Evolutionary conservation across 1,139 yeast species (phyloP).

Genomic region (Pichia sp.): DNA sequence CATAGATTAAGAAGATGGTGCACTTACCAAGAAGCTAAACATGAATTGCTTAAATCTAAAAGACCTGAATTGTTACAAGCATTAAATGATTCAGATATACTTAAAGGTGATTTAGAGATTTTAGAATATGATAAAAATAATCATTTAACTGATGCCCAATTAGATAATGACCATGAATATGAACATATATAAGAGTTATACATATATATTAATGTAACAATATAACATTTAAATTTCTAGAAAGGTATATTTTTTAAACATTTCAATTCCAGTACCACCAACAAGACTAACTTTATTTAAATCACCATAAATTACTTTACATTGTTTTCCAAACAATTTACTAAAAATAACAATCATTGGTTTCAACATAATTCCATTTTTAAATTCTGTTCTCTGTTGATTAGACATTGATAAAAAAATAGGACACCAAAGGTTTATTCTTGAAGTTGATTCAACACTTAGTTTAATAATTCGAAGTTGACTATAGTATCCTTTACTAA

Average conservation of each 20-base stretch:
- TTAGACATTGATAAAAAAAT: background rate
- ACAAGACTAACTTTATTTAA: background rate
- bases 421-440: conserved; percentile 1
- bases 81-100: conserved; percentile 46
- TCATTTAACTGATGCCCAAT: conserved; percentile 23
- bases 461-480: conserved; percentile 3
- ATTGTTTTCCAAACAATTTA: conserved; percentile 3
- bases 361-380: background rate
- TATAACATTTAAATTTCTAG: too few relatives aligned
- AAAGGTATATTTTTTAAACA: conserved; percentile 6
- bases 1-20: conserved; percentile 71
- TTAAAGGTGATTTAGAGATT: conserved; percentile 30
- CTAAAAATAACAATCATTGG: conserved; percentile 9
- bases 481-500: background rate
- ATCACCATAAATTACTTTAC: conserved; percentile 3
- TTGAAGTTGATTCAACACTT: conserved; percentile 8
- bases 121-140: conserved; percentile 22
- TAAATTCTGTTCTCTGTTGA: conserved; percentile 1
- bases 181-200: background rate
- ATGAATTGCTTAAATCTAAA: conserved; percentile 51
- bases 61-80: conserved; percentile 69
- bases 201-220: background rate
- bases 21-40: conserved; percentile 63
- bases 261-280: conserved; percentile 5
- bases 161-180: conserved; percentile 27